Base-by-base conservation (phyloP, 169 alveolate genomes). In the Plasmodium fragile region DNA sequence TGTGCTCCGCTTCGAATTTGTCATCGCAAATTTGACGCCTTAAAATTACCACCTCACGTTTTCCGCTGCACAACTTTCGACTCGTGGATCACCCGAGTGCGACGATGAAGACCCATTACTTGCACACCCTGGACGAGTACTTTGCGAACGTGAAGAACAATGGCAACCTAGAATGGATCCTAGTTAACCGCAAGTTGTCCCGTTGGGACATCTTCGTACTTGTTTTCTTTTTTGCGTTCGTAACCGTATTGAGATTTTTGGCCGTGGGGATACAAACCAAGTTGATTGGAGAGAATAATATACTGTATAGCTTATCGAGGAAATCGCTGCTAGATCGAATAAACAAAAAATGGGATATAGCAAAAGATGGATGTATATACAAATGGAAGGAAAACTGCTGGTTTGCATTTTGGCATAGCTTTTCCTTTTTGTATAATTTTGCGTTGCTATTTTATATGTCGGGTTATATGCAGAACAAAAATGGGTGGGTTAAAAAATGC, bases 381-480 rank as follows among this genome's bases (percentile, higher is more conserved):
- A 90, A 90, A 80, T 90, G 94, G 94, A 90, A 90, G 82, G 94
- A 90, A 41, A 90, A 90, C 72, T 73, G 82, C 52, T 90, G 94
- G 94, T 90, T 90, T 90, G 90, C 71, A 4, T 18, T 90, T 41
- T 90, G 94, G 94, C 94, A 90, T 41, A 70, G 72, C 25, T 90
- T 90, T 55, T 90, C 94, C 22, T 71, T 90, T 81, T 4, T 45
- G 52, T 90, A 90, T 81, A 90, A 65, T 45, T 69, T 90, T 71
- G 0, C 70, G 70, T 69, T 81, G 73, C 82, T 90, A 41, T 3
- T 90, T 49, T 71, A 39, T 22, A 90, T 90, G 94, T 90, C 90
- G 30, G 94, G 94, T 4, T 80, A 70, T 30, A 69, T 90, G n/a
- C 45, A 34, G 11, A 90, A 90, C 77, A 90, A 39, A 30, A 49